Percentiles rank a stretch among this genome's conserved stretches.
phyloP scores from a whole-genome alignment of 2,329 filamentous ascomycete genomes.

The Parafenestella ontariensis region DNA sequence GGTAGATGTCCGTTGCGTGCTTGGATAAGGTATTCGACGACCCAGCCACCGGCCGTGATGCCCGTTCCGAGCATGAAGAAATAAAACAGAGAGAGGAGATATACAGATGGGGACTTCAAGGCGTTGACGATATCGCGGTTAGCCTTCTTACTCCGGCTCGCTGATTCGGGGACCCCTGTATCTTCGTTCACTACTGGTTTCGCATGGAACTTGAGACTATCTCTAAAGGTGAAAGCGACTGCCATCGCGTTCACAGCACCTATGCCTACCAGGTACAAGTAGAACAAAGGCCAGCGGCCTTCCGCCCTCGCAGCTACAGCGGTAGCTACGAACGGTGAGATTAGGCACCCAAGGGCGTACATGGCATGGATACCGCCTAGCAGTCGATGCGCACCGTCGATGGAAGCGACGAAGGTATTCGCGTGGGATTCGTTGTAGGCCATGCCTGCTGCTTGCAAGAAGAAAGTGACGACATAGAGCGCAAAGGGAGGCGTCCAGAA shows the following conservation, averaged over 20 bases:
- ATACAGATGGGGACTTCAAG: conserved; percentile 58
- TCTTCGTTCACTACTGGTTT: not conserved
- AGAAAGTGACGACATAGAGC: conserved; percentile 65
- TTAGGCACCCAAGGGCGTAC: conserved; percentile 64
- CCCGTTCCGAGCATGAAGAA: conserved; percentile 67
- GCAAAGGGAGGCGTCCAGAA: conserved; percentile 65
- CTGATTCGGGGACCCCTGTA: not conserved
- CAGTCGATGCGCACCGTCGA: conserved; percentile 64
- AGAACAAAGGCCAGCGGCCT: conserved; percentile 64
- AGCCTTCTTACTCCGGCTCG: conserved; percentile 45
- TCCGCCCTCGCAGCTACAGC: conserved; percentile 49
- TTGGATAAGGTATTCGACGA: conserved; percentile 69
- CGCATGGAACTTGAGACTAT: conserved; percentile 49
- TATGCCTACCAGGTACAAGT: conserved; percentile 62
- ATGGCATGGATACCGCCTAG: conserved; percentile 70
- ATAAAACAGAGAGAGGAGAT: conserved; percentile 68
- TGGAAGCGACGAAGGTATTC: conserved; percentile 66
- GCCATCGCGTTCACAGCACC: conserved; percentile 59
- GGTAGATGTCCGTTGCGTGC: conserved; percentile 65
- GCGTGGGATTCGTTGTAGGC: conserved; percentile 69
- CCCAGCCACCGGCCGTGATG: conserved; percentile 68
- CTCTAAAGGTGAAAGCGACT: conserved; percentile 59
- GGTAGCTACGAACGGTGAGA: conserved; percentile 59
- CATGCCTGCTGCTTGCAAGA: conserved; percentile 65
- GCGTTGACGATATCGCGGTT: conserved; percentile 55